Evolutionary conservation across 2,329 filamentous ascomycete species (phyloP).

Genomic region (Plenodomus lindquistii): DNA sequence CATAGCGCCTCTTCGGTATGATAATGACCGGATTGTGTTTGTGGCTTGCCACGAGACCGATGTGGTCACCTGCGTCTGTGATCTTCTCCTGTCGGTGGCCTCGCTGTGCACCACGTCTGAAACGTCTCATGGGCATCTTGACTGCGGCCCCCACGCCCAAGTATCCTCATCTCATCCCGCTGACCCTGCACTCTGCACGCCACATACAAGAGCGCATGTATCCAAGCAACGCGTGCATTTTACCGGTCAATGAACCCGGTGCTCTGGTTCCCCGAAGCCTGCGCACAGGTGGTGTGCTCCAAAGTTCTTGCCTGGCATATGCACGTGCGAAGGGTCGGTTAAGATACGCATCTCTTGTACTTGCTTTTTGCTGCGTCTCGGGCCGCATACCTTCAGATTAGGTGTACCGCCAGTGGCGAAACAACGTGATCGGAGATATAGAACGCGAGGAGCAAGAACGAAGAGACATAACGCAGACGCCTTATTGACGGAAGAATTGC

Average conservation of each 20-base stretch:
- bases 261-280: conserved; percentile 29
- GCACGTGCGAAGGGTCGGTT: conserved; percentile 14
- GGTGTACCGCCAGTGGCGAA: conserved; percentile 21
- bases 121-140: conserved; percentile 12
- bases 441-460: conserved; percentile 8
- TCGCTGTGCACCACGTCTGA: conserved; percentile 6
- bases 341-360: conserved; percentile 6
- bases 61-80: conserved; percentile 1
- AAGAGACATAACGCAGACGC: conserved; percentile 11
- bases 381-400: conserved; percentile 5
- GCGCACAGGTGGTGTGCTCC: conserved; percentile 13
- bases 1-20: conserved; percentile 5
- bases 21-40: conserved; percentile 1
- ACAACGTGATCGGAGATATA: conserved; percentile 1
- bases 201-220: conserved; percentile 9
- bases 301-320: conserved; percentile 11
- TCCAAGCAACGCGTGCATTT: conserved; percentile 16
- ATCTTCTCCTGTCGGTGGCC: conserved; percentile 9
- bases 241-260: conserved; percentile 22
- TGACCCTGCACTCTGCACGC: conserved; percentile 15
- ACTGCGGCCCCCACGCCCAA: conserved; percentile 15
- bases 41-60: conserved; percentile 7
- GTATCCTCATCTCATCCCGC: conserved; percentile 11
- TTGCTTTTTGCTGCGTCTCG: conserved; percentile 20
- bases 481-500: conserved; percentile 17